Evolutionary conservation across 2,329 filamentous ascomycete genomes (phyloP), one percentile per base, ranked within the genome.

Genomic region (Neopestalotiopsis sp.): DNA sequence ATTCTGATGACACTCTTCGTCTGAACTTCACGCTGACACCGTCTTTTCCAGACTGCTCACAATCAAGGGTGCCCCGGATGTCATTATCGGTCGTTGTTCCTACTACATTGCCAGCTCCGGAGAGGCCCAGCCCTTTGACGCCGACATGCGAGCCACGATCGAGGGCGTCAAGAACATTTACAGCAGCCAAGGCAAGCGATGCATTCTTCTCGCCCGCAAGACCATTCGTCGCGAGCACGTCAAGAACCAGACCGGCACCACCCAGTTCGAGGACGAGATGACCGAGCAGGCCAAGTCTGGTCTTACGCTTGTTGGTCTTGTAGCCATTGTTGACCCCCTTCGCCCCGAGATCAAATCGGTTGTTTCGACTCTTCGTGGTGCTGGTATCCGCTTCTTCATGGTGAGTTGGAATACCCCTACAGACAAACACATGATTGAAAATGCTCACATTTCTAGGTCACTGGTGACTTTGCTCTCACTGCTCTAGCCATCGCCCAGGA

Each of bases 51-150:
- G n/a, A n/a, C 81, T 92, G 0, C 80, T 94, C 58, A 92, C 90
- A n/a, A 92, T 94, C 76, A 94, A 95, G 77, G 92, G 92, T 1
- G 92, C 92, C 0, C 92, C 92, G 0, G 93, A 95, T 74, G 88
- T 94, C 40, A 83, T 95, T 0, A 86, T 95, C 1, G 82, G 84
- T 1, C 84, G 91, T 66, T 92, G 92, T 75, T 84, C 84, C 1
- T 83, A 84, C 24, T 88, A 89, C 65, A 82, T 91, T 13, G 83
- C 83, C 24, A 80, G 84, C 2, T 84, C 89, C 30, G 91, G 91
- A 6, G 83, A 84, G 2, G 80, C 85, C 1, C 79, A 84, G 66
- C 75, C 80, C 10, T 81, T 94, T 17, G 84, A 86, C 57, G 76
- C 80, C 4, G 75, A 78, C 0, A 84, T 83, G 42, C 80, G 81